Evolutionary conservation across 129 eudicot species (phyloP), one percentile per base, ranked within the genome.

Genomic region (Chrysanthemum makinoi): DNA sequence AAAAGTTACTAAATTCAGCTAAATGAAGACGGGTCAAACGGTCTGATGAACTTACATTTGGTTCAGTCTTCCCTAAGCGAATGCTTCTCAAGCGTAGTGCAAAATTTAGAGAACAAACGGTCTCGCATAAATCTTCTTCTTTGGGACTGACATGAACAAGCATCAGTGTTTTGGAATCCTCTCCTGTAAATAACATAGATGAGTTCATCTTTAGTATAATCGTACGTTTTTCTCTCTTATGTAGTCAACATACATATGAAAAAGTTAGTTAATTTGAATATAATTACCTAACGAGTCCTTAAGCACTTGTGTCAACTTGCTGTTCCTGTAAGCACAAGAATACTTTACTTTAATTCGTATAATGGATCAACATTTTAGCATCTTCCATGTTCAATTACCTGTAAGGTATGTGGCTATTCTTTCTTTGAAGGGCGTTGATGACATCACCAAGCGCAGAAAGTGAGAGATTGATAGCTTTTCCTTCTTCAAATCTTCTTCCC

Each of bases 401-500:
- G 69, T 86, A 89, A 19, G 96, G 96, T 20, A 89, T 82, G 68
- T 89, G 96, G 64, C 81, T 70, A 61, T 74, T 77, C 65, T 85
- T 84, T 69, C 86, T 86, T 72, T 81, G 86, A 35, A 89, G 89
- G 66, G 92, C 83, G 12, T 86, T 86, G 75, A 89, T 84, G 79
- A 89, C 96, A 78, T 89, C 96, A 26, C 89, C 96, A 13, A 89
- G 80, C 30, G 92, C 92, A 11, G 92, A 89, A 84, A 89, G 91
- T 16, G 96, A 89, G 44, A 89, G 96, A 79, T 89, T 89, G 43
- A 89, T 89, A 44, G 92, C 91, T 60, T 86, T 72, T 74, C 96
- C 96, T 75, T 86, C 96, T 69, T 89, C 92, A 51, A 89, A 74
- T 82, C 87, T 89, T 82, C 84, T 87, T 26, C 96, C 96, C 15